Conservation (phyloP, 2,329 filamentous ascomycete genomes). For the Plenodomus tracheiphilus region DNA sequence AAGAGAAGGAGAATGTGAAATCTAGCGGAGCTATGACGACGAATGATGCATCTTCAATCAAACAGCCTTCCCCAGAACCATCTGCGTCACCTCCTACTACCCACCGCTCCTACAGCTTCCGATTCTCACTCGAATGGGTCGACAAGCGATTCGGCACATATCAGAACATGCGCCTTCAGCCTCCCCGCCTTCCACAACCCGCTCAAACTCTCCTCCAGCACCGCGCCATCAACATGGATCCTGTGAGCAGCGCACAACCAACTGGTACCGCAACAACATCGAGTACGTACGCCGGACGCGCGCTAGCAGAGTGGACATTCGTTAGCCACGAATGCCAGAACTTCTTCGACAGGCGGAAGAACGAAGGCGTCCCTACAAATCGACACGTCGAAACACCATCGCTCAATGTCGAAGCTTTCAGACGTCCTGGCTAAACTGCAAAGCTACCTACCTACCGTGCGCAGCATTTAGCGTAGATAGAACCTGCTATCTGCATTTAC, state of each 20-base stretch:
- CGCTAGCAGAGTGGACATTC: conserved; percentile 76
- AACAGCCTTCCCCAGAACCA: conserved; percentile 7
- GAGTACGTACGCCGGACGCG: conserved; percentile 68
- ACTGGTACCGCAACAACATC: conserved; percentile 42
- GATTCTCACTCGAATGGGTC: conserved; percentile 72
- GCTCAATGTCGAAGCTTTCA: conserved; percentile 66
- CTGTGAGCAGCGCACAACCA: conserved; percentile 38
- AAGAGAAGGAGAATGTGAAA: conserved; percentile 30
- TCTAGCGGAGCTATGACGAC: conserved; percentile 6
- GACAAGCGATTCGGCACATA: conserved; percentile 59
- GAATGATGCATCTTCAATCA: conserved; percentile 3
- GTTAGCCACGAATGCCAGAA: conserved; percentile 79
- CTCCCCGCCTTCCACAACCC: conserved; percentile 70
- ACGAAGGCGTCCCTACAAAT: conserved; percentile 70
- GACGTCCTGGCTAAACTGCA: conserved; percentile 46
- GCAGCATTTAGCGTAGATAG: background rate
- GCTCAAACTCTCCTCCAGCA: conserved; percentile 67
- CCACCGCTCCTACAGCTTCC: conserved; percentile 68
- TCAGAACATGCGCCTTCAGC: conserved; percentile 65
- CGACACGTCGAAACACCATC: conserved; percentile 70
- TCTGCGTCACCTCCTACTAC: conserved; percentile 54
- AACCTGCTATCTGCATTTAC: background rate
- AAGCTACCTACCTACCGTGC: background rate
- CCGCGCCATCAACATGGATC: conserved; percentile 34
- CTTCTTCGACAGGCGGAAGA: conserved; percentile 75